Evolutionary conservation across 2,329 filamentous ascomycete genomes (phyloP), one percentile per base, ranked within the genome.

Genomic region (Fusarium sp.): DNA sequence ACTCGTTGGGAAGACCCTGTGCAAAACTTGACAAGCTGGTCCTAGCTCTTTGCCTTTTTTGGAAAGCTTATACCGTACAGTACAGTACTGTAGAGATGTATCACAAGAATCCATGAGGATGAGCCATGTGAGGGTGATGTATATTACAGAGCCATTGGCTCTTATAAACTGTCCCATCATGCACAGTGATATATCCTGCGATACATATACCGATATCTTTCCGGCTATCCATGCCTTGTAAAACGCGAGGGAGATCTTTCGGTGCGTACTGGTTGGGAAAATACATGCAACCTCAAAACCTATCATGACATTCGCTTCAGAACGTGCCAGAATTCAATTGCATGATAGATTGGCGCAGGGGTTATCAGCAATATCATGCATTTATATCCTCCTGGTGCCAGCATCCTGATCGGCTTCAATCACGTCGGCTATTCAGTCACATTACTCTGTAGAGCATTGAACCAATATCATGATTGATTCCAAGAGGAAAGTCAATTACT

Each of bases 31-130:
- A 37, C 10, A 7, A 50, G 34, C 4, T 67, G 62, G 65, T 74
- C 62, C 66, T 67, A 75, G 72, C 72, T 75, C 71, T 58, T 70
- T 75, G 30, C 72, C 64, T 37, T 33, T 70, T 72, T 65, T 9
- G 72, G 72, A 60, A 67, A 74, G 61, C 55, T 64, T 44, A 51
- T 37, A 38, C n/a, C n/a, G n/a, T n/a, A n/a, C n/a, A n/a, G n/a
- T n/a, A n/a, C n/a, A n/a, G n/a, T n/a, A n/a, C 47, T 63, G 34
- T 28, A 44, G 45, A 28, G 45, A 61, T 50, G 44, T 52, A 26
- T 64, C 10, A 26, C 10, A 34, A 53, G 47, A 62, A 40, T 45
- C n/a, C 8, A 38, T 16, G 33, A 42, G 18, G 44, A 52, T 10
- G 20, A 38, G n/a, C 18, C 20, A 56, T 37, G n/a, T 30, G 31